These are phyloP conservation scores for Penicillium soppii DNA, from an alignment of 495 filamentous ascomycete genomes.

Conservation along the genomic window DNA sequence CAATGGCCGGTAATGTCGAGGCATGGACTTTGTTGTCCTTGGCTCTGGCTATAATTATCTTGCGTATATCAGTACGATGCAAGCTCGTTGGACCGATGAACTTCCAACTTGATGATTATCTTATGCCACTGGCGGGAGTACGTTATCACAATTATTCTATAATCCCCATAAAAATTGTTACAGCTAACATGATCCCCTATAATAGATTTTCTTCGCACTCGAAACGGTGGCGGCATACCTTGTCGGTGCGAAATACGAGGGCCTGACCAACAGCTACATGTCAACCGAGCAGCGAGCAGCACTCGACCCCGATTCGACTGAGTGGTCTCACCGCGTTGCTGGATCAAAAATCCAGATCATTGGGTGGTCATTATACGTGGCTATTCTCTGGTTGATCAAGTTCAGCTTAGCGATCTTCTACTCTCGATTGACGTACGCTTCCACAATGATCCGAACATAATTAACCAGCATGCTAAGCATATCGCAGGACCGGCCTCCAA, in stretches of 20 bases:
- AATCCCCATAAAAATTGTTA: background rate
- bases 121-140: slow-evolving; percentile 55
- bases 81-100: slow-evolving; percentile 42
- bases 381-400: slow-evolving; percentile 53
- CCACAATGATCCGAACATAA: background rate
- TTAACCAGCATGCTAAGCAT: background rate
- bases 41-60: slow-evolving; percentile 40
- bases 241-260: slow-evolving; percentile 35
- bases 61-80: slow-evolving; percentile 47
- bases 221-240: slow-evolving; percentile 38
- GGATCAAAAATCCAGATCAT: slow-evolving; percentile 53
- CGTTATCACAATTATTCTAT: background rate
- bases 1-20: slow-evolving; percentile 34
- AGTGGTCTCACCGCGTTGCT: slow-evolving; percentile 43
- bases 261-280: slow-evolving; percentile 54
- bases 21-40: slow-evolving; percentile 48
- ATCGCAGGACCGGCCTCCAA: slow-evolving; percentile 37
- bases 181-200: background rate
- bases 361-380: slow-evolving; percentile 52
- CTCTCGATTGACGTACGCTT: slow-evolving; percentile 49
- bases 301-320: slow-evolving; percentile 37
- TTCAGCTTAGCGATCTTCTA: slow-evolving; percentile 51
- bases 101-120: slow-evolving; percentile 55
- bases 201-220: slow-evolving; percentile 27
- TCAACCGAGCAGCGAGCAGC: slow-evolving; percentile 39